Evolutionary conservation across 2,329 filamentous ascomycete genomes (phyloP).

Genomic region (Claviceps digitariae): DNA sequence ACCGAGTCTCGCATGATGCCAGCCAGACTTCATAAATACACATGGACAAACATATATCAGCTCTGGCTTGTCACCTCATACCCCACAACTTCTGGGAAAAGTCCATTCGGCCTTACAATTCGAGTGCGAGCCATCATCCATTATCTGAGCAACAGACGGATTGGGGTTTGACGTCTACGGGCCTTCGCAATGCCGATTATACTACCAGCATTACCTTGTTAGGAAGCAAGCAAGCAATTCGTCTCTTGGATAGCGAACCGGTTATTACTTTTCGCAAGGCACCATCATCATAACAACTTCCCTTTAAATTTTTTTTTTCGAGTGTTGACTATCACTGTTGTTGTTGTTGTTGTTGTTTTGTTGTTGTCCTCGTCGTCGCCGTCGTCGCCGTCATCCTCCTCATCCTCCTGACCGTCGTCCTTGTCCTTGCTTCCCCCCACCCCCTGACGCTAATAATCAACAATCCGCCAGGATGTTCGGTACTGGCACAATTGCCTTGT

Average conservation of each 20-base stretch:
- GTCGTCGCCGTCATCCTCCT: too few species aligned
- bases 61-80: constrained; percentile 4
- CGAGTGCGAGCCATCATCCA: background rate
- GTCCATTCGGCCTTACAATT: background rate
- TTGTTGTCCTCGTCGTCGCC: too few species aligned
- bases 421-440: constrained; percentile 2
- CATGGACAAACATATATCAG: constrained; percentile 1
- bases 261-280: background rate
- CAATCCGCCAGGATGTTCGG: constrained; percentile 7
- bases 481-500: constrained; percentile 12
- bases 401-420: background rate
- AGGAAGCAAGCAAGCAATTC: constrained; percentile 5
- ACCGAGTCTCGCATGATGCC: background rate
- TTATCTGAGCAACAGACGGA: background rate
- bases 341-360: background rate
- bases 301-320: too few species aligned
- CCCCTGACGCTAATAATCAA: constrained; percentile 3
- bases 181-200: constrained; percentile 3
- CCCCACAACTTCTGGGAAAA: constrained; percentile 3
- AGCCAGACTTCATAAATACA: background rate
- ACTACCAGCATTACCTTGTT: background rate
- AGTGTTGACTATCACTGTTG: too few species aligned
- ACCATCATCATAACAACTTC: too few species aligned
- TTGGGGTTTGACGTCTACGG: background rate
- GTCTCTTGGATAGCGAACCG: constrained; percentile 4